Evolutionary conservation across 2,329 filamentous ascomycete genomes (phyloP).

Genomic region (Metarhizium anisopliae): DNA sequence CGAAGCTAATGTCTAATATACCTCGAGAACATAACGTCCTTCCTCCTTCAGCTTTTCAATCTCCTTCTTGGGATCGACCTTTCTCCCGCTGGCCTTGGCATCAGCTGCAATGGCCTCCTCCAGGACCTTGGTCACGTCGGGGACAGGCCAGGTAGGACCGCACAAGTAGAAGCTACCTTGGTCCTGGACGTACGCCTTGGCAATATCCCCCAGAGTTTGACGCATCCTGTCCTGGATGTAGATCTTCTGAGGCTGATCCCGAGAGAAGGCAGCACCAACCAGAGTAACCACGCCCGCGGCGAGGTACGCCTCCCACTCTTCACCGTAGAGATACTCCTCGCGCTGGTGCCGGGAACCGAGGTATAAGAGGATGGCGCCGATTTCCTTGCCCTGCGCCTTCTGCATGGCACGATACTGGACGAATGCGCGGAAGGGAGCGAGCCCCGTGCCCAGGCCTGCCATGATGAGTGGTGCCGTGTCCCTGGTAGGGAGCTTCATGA

Average conservation of each 20-base stretch:
- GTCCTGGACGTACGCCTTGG: conserved; percentile 76
- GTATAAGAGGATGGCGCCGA: conserved; percentile 88
- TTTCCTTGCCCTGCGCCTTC: conserved; percentile 92
- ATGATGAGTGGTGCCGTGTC: conserved; percentile 94
- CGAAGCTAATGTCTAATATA: conserved; percentile 55
- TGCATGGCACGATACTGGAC: conserved; percentile 97
- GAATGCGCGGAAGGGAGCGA: conserved; percentile 98
- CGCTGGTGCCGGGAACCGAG: conserved; percentile 95
- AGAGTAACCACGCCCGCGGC: conserved; percentile 92
- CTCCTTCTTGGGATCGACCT: conserved; percentile 78
- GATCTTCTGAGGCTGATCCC: conserved; percentile 96
- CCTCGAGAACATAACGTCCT: conserved; percentile 88
- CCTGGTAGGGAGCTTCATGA: conserved; percentile 92
- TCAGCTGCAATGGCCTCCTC: conserved; percentile 83
- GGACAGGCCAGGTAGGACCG: conserved; percentile 96
- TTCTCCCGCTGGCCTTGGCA: conserved; percentile 61
- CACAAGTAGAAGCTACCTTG: conserved; percentile 95
- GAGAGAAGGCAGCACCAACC: conserved; percentile 86
- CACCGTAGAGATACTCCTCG: conserved; percentile 97
- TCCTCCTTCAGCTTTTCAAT: conserved; percentile 98
- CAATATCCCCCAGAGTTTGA: conserved; percentile 72
- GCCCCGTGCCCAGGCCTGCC: conserved; percentile 95
- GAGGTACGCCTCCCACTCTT: conserved; percentile 98
- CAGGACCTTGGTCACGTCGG: conserved; percentile 87
- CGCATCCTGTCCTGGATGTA: conserved; percentile 99